These are phyloP conservation scores for Russula sp. DNA, from an alignment of 768 basidiomycete species.

Conservation along the genomic window DNA sequence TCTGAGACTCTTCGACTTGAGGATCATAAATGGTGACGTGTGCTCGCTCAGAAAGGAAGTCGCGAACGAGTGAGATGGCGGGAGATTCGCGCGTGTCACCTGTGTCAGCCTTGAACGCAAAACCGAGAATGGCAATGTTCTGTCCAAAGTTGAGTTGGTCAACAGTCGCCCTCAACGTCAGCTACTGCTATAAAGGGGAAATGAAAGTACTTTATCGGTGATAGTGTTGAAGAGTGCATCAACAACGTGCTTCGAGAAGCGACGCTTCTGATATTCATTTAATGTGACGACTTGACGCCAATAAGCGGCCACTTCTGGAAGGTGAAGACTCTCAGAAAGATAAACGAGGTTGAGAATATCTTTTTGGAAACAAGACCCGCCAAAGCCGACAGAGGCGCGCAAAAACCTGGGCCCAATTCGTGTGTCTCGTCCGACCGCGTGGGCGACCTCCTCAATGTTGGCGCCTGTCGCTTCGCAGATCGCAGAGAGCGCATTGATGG, in stretches of 20 bases:
- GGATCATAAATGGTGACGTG: constrained; percentile 89
- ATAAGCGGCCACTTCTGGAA: constrained; percentile 96
- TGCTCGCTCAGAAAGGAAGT: constrained; percentile 90
- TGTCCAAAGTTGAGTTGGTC: constrained; percentile 25
- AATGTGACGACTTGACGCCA: constrained; percentile 96
- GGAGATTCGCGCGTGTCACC: constrained; percentile 98
- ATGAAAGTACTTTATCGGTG: constrained; percentile 72
- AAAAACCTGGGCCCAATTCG: constrained; percentile 95
- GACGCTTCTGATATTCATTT: constrained; percentile 97
- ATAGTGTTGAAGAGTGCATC: constrained; percentile 98
- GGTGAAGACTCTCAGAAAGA: constrained; percentile 87
- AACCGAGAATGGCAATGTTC: constrained; percentile 95
- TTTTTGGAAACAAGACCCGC: constrained; percentile 99
- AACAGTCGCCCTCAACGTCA: too few relatives aligned
- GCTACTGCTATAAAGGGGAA: neutral
- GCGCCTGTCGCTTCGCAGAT: constrained; percentile 99
- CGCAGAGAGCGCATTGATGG: constrained; percentile 94
- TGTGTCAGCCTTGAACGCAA: constrained; percentile 99
- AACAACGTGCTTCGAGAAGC: constrained; percentile 95
- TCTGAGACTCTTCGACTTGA: constrained; percentile 77
- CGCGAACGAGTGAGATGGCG: constrained; percentile 86
- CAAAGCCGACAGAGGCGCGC: constrained; percentile 93
- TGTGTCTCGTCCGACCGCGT: constrained; percentile 88
- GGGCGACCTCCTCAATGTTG: constrained; percentile 95
- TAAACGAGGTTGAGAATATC: constrained; percentile 99